Base-by-base conservation (phyloP, 805 yeast genomes). In the Candida sonorensis region DNA sequence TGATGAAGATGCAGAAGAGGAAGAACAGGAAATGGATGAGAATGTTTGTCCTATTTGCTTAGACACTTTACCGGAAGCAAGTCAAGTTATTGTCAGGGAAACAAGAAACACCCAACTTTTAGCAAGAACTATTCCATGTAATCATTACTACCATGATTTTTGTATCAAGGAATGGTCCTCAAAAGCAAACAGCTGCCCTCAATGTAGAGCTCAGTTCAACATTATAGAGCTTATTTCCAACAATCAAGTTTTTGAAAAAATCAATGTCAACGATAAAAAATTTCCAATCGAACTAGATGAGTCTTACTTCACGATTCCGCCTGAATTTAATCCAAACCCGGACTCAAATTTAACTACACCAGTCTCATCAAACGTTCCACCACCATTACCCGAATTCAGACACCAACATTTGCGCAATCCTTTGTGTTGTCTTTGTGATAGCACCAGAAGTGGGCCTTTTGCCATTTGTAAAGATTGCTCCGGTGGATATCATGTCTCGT, bases 121-220 rank as follows among this genome's bases (percentile, higher is more conserved):
- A 10, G 58, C 59, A 2, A 37, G 47, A 14, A 46, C 57, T 1
- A 38, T 37, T n/a, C 64, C 64, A 1, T 59, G 65, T 27, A 32
- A 40, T 17, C 65, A 59, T 36, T 38, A 37, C 19, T 59, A 59
- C 27, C 65, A 59, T 32, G 55, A 51, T 31, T 53, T 51, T 23
- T 59, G 65, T 34, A 54, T 59, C 27, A 43, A 42, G 25, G 53
- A 56, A 23, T 59, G 65, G 65, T 41, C 58, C 2, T 48, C 50
- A 33, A 45, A 56, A 37, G 60, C 62, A 12, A 57, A 56, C 26
- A 53, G 59, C 10, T 57, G 64, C 30, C 63, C 65, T 6, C 48
- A 54, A 34, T 59, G 65, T 33, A 44, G 64, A 7, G 31, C 48
- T 2, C 41, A 36, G 12, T 46, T 54, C 30, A 40, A 45, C 7